Conservation (phyloP, 2,329 filamentous ascomycete genomes). For the Arthrobotrys iridis region DNA sequence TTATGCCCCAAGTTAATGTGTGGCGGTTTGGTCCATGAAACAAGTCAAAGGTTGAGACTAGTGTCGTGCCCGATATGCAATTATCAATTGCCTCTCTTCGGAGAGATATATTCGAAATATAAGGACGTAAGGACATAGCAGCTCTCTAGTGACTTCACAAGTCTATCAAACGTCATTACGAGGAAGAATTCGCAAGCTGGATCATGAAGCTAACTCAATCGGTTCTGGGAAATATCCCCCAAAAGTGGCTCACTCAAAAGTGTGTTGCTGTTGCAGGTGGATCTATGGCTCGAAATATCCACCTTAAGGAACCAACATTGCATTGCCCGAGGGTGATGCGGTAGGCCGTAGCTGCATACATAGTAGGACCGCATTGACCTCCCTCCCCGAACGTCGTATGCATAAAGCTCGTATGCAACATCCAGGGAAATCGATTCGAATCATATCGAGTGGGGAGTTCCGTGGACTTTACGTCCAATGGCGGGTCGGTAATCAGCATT, state of each 20-base stretch:
- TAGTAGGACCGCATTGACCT: constrained; percentile 16
- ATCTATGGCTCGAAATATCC: background rate
- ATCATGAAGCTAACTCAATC: background rate
- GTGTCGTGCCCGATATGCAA: too few species aligned
- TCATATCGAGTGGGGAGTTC: constrained; percentile 19
- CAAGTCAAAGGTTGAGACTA: too few species aligned
- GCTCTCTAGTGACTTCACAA: too few species aligned
- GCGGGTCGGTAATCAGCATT: background rate
- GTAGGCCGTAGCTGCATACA: constrained; percentile 1
- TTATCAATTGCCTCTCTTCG: background rate
- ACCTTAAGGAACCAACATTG: constrained; percentile 2
- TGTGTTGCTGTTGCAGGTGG: constrained; percentile 14
- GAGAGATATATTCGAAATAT: too few species aligned
- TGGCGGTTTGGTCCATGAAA: too few species aligned
- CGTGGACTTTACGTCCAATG: background rate
- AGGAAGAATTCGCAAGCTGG: constrained; percentile 2
- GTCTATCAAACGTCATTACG: constrained; percentile 13
- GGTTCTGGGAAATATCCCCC: background rate
- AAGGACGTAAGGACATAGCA: too few species aligned
- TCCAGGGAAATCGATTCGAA: constrained; percentile 6
- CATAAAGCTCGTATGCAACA: constrained; percentile 33
- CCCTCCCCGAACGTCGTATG: constrained; percentile 14
- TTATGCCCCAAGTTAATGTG: too few species aligned
- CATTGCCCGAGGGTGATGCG: constrained; percentile 2
- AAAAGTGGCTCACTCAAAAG: too few species aligned